A percentile compares a stretch with the other conserved stretches of the same genome.
phyloP scores from a whole-genome alignment of 352 stramenopile species.

The Peronospora farinosa region DNA sequence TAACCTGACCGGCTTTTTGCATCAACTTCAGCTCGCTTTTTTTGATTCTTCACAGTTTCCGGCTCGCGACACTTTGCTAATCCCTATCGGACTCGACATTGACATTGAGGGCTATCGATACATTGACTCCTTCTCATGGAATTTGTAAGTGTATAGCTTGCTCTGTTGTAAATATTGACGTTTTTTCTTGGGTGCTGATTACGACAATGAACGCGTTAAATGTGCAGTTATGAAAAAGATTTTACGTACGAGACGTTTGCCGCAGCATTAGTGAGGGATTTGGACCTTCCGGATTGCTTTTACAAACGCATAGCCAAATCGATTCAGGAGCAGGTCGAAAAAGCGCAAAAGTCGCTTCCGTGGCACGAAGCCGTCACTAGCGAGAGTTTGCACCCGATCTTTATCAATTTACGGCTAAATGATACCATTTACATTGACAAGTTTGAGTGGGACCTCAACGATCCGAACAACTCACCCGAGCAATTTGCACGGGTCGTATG shows the following conservation, averaged over 20 bases:
- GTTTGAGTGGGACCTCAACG: conserved; percentile 78
- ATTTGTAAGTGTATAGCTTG: conserved; percentile 33
- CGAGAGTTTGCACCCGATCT: conserved; percentile 72
- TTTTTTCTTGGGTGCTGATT: neutral
- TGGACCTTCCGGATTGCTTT: conserved; percentile 70
- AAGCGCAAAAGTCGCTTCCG: conserved; percentile 44
- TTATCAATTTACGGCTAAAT: conserved; percentile 75
- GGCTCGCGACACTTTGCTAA: conserved; percentile 39
- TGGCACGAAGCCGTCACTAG: conserved; percentile 47
- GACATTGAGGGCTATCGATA: conserved; percentile 77
- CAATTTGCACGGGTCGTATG: conserved; percentile 57
- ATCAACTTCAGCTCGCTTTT: neutral
- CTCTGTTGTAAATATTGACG: neutral
- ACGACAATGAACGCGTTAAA: neutral
- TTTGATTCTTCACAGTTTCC: conserved; percentile 33
- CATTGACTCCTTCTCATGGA: conserved; percentile 80
- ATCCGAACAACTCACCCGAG: conserved; percentile 61
- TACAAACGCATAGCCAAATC: conserved; percentile 57
- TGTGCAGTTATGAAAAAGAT: conserved; percentile 53
- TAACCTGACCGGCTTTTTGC: neutral
- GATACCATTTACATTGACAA: conserved; percentile 77
- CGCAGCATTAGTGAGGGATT: conserved; percentile 54
- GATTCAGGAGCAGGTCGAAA: conserved; percentile 65
- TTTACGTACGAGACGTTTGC: conserved; percentile 75
- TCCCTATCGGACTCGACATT: conserved; percentile 71